phyloP scores from a whole-genome alignment of 768 basidiomycete species.

The Mrakia blollopis region DNA sequence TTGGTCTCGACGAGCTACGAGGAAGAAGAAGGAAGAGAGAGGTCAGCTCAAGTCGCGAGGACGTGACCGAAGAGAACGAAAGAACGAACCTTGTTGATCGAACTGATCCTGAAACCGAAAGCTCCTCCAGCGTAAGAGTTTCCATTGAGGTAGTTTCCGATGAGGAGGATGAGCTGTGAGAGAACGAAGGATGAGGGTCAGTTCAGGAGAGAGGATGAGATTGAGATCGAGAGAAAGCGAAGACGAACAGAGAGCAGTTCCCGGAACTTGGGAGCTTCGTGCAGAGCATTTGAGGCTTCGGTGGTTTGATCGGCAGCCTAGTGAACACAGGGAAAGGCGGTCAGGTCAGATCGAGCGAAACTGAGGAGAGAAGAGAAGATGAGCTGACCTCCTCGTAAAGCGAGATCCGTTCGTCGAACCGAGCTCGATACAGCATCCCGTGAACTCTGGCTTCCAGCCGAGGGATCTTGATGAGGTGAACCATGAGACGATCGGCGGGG shows the following conservation, averaged over 20 bases:
- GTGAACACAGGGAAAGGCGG: not conserved
- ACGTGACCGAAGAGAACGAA: not conserved
- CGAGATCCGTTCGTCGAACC: conserved; percentile 78
- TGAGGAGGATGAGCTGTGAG: conserved; percentile 73
- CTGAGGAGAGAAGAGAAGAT: not conserved
- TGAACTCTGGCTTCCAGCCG: conserved; percentile 80
- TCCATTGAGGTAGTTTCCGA: conserved; percentile 98
- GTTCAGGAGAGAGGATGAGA: not conserved
- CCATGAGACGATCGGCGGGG: conserved; percentile 92
- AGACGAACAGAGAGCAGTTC: conserved; percentile 71
- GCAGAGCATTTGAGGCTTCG: conserved; percentile 71
- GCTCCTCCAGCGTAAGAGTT: conserved; percentile 94
- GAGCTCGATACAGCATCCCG: conserved; percentile 88
- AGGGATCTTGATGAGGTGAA: conserved; percentile 90
- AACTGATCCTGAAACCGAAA: conserved; percentile 92
- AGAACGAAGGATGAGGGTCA: not conserved
- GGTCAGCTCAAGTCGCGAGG: not conserved
- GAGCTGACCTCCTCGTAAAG: conserved; percentile 70
- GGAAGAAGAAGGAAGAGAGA: not conserved
- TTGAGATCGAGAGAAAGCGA: not conserved
- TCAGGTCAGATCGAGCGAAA: not conserved
- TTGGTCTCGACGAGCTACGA: conserved; percentile 91
- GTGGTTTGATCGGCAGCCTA: conserved; percentile 61
- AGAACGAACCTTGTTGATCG: conserved; percentile 79
- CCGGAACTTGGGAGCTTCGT: conserved; percentile 80